Percentiles rank a stretch among this genome's conserved stretches.
Conservation (phyloP, 2,329 filamentous ascomycete species). For the Chaetomiaceae sp. region DNA sequence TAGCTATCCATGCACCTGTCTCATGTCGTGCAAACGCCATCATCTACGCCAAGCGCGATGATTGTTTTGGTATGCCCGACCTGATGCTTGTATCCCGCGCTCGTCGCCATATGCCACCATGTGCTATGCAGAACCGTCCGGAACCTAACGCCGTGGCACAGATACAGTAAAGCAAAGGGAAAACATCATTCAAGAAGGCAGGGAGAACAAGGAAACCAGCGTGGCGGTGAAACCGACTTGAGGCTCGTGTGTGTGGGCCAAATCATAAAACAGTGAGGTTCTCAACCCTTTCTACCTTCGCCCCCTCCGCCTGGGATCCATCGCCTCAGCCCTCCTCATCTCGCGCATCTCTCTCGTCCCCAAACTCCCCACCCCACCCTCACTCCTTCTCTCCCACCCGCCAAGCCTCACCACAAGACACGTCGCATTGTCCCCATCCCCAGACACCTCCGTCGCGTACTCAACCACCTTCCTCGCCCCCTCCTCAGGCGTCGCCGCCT, state of each 20-base stretch:
- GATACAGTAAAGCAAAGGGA: neutral
- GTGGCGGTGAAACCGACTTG: neutral
- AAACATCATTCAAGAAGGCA: neutral
- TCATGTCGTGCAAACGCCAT: no score
- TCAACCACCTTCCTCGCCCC: slow-evolving; percentile 71
- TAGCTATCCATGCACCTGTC: neutral
- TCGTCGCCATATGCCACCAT: slow-evolving; percentile 1
- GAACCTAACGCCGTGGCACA: neutral
- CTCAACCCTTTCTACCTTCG: slow-evolving; percentile 18
- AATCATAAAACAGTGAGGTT: no score
- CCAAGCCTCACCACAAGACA: slow-evolving; percentile 61
- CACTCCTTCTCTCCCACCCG: slow-evolving; percentile 65
- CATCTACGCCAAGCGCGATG: no score
- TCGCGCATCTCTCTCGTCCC: slow-evolving; percentile 90
- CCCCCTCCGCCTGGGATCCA: slow-evolving; percentile 69
- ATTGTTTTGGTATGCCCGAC: no score
- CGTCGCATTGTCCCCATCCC: slow-evolving; percentile 61
- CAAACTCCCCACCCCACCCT: slow-evolving; percentile 82
- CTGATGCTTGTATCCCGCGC: neutral
- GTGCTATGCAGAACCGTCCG: slow-evolving; percentile 4
- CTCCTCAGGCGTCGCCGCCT: slow-evolving; percentile 84
- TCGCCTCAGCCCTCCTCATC: slow-evolving; percentile 71
- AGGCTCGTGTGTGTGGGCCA: no score
- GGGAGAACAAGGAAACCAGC: neutral
- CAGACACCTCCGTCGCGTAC: slow-evolving; percentile 81